phyloP scores from a whole-genome alignment of 345 rosid genomes.

The Acer yangbiense region DNA sequence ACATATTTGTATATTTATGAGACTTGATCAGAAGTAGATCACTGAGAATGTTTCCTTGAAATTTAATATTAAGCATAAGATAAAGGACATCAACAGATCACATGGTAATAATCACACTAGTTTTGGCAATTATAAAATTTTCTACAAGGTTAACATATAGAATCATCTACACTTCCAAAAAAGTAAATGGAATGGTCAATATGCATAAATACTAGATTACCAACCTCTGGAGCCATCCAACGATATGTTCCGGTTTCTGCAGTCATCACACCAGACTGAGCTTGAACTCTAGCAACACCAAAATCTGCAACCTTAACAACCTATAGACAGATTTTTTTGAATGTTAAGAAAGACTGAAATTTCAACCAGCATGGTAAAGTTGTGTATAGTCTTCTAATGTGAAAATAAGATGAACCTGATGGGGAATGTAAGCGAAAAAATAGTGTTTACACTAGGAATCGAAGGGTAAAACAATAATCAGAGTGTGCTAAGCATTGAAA shows the following conservation, averaged over 20 bases:
- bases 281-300: conserved; percentile 72
- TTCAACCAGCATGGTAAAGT: conserved; percentile 7
- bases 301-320: conserved; percentile 74
- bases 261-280: conserved; percentile 67
- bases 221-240: conserved; percentile 90
- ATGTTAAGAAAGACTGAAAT: conserved; percentile 14
- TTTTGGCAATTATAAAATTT: not conserved
- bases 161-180: not conserved
- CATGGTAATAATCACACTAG: not conserved
- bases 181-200: conserved; percentile 11
- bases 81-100: conserved; percentile 5
- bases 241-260: conserved; percentile 82
- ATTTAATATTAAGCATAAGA: not conserved
- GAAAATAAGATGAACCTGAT: not conserved
- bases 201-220: conserved; percentile 14
- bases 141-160: not conserved
- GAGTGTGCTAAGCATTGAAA: not conserved
- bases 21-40: conserved; percentile 3
- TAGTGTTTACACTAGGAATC: not conserved
- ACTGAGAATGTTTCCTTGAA: not conserved
- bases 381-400: conserved; percentile 3
- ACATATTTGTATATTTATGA: not conserved
- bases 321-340: conserved; percentile 29
- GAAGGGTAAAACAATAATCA: not conserved
- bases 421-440: conserved; percentile 11